Conservation (phyloP, 2,329 filamentous ascomycete genomes). For the Penicillium sp. region DNA sequence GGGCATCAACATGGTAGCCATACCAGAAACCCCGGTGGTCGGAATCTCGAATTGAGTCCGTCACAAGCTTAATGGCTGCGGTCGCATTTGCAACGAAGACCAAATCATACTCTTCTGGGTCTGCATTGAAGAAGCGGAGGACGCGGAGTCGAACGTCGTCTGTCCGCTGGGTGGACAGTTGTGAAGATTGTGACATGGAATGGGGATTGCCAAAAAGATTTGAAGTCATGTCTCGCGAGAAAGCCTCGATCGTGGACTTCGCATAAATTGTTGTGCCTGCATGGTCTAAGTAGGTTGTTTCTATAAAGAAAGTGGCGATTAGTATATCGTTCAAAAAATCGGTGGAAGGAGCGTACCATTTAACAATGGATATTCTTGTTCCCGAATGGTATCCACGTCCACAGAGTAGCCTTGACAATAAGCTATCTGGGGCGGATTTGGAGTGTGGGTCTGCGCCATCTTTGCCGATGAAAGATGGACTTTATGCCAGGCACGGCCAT, state of each 20-base stretch:
- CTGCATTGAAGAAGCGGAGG: conserved; percentile 76
- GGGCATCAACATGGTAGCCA: conserved; percentile 77
- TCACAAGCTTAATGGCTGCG: conserved; percentile 82
- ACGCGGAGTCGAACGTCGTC: conserved; percentile 73
- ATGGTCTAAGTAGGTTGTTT: conserved; percentile 84
- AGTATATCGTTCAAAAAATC: neutral
- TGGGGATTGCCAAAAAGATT: conserved; percentile 90
- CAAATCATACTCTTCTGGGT: conserved; percentile 78
- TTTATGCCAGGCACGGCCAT: neutral
- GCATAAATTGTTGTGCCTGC: conserved; percentile 85
- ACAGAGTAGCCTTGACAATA: conserved; percentile 40
- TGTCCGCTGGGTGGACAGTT: conserved; percentile 70
- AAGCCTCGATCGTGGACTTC: conserved; percentile 76
- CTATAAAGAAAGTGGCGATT: conserved; percentile 44
- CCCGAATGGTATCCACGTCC: conserved; percentile 50
- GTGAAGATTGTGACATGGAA: conserved; percentile 79
- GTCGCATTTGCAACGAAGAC: conserved; percentile 93
- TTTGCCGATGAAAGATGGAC: neutral
- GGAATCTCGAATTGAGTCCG: conserved; percentile 70
- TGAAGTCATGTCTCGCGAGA: conserved; percentile 74
- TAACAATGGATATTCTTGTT: conserved; percentile 49
- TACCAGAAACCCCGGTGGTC: conserved; percentile 72
- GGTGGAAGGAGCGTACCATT: conserved; percentile 29
- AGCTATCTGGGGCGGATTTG: neutral
- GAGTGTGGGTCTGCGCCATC: neutral